A percentile compares a stretch with the other conserved stretches of the same genome.
These are phyloP conservation scores for Corymbia calophylla DNA, from an alignment of 441 rosid species.

Conservation along the genomic window DNA sequence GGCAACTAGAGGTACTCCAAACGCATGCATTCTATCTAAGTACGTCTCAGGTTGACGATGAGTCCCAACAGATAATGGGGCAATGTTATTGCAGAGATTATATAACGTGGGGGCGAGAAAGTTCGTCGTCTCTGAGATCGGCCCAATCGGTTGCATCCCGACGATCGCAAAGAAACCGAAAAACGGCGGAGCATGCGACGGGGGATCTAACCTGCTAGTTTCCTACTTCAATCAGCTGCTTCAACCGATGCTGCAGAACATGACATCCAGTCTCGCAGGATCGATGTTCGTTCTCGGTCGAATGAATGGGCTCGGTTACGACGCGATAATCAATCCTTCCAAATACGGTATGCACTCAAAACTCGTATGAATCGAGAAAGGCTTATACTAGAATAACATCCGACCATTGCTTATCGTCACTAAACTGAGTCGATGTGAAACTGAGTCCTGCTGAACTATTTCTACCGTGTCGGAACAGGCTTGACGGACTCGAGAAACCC, in stretches of 20 bases:
- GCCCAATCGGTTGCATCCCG: constrained; percentile 44
- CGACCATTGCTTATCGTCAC: background rate
- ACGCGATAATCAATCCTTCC: constrained; percentile 24
- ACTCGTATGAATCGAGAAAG: no score
- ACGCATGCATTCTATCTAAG: background rate
- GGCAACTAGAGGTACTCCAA: constrained; percentile 12
- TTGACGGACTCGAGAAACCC: constrained; percentile 26
- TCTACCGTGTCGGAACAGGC: constrained; percentile 7
- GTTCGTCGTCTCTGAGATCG: constrained; percentile 29
- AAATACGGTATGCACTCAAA: constrained; percentile 18
- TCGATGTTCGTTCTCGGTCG: constrained; percentile 22
- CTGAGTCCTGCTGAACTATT: background rate
- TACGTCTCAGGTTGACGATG: background rate
- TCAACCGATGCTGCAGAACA: constrained; percentile 13
- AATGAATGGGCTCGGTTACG: constrained; percentile 20
- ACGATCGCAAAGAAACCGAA: constrained; percentile 7
- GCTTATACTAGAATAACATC: no score
- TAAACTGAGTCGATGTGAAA: no score
- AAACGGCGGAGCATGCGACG: constrained; percentile 18
- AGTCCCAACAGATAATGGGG: background rate
- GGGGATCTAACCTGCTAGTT: constrained; percentile 20
- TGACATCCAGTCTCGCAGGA: constrained; percentile 20
- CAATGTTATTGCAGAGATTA: constrained; percentile 14
- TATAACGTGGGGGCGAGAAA: constrained; percentile 29
- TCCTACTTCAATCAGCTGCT: constrained; percentile 23